A percentile compares a stretch with the other conserved stretches of the same genome.
These are phyloP conservation scores for Stagonosporopsis cucurbitacearum DNA, from an alignment of 2,329 filamentous ascomycete genomes.

Conservation along the genomic window DNA sequence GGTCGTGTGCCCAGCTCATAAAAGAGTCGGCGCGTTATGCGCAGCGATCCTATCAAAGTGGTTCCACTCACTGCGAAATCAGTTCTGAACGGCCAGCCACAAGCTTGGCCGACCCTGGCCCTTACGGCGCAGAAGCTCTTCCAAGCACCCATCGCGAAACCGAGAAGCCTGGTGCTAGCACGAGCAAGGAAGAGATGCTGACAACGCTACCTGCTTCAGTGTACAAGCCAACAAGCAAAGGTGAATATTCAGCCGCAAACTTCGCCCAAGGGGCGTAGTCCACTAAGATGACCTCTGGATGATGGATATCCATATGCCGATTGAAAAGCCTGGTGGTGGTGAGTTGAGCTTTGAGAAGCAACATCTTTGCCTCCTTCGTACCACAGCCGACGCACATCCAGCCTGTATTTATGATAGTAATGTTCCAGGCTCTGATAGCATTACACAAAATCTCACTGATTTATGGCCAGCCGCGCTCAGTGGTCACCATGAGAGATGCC, in stretches of 20 bases:
- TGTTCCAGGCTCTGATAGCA: neutral
- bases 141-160: neutral
- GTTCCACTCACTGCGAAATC: neutral
- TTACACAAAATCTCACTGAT: neutral
- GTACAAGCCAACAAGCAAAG: neutral
- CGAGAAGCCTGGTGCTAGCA: neutral
- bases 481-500: neutral
- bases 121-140: neutral
- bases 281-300: neutral
- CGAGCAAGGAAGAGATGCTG: neutral
- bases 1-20: neutral
- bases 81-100: neutral
- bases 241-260: neutral
- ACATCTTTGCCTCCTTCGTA: neutral
- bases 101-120: neutral
- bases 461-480: too few species aligned
- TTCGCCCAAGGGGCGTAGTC: neutral
- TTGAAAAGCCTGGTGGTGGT: neutral
- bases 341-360: neutral
- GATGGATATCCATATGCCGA: neutral
- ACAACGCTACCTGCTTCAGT: neutral
- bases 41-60: neutral
- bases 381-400: neutral
- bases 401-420: neutral
- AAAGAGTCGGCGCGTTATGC: neutral